Evolutionary conservation across 305 asterid genomes (phyloP), one percentile per base, ranked within the genome.

Genomic region (Fraxinus greggii): DNA sequence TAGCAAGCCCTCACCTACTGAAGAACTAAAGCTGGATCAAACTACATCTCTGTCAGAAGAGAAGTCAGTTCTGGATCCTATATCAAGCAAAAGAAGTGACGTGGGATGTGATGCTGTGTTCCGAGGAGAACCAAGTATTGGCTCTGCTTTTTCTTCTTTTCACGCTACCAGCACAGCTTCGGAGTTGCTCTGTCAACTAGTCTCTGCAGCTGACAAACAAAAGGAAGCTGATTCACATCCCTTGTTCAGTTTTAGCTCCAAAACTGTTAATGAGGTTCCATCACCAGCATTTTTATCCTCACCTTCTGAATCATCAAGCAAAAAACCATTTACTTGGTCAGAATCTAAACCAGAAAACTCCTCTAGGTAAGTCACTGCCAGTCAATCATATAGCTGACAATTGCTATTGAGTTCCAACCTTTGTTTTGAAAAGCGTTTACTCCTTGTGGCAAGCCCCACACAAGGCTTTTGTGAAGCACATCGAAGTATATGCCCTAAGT

Each of bases 201-300:
- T 79, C 82, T 72, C 87, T 79, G 76, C 83, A 77, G 70, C 81
- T 78, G 90, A 79, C 78, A 78, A 81, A 73, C 83, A 89, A 29
- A 87, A 83, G 85, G 90, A 86, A 79, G 74, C 81, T 35, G 84
- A 82, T 76, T 24, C 63, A 13, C 75, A 85, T 83, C 87, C 83
- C 29, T 23, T 81, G 74, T 85, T 87, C 78, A 74, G 89, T 83
- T 83, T 83, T 82, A 84, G 86, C 90, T 84, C 90, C 45, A 84
- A 82, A 78, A 77, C 80, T 80, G 87, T 78, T 79, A 85, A 89
- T 33, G 78, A 86, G 78, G 81, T 70, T 70, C 86, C 89, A 70
- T 76, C 82, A 70, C 45, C 61, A 78, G 38, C 72, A 73, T 29
- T 73, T 31, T 73, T 76, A 48, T 83, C 89, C 21, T 36, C 86